Percentiles rank a stretch among this genome's conserved stretches.
phyloP scores from a whole-genome alignment of 345 rosid species.

The Camelina laxa region DNA sequence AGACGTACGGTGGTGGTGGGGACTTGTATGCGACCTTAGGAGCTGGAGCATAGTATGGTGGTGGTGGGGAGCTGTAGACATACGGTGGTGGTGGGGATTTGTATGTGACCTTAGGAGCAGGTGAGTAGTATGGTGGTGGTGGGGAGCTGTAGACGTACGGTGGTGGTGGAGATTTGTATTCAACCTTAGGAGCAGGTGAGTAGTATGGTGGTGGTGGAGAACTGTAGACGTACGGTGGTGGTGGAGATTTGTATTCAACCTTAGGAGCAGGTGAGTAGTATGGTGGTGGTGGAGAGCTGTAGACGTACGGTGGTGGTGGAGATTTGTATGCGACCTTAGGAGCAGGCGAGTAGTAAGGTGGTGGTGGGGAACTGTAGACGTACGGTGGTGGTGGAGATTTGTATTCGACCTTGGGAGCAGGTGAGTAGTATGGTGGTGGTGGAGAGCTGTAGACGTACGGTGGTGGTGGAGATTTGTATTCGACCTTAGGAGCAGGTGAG shows the following conservation, averaged over 20 bases:
- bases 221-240: neutral
- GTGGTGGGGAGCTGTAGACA: neutral
- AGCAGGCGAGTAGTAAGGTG: neutral
- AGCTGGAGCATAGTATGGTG: neutral
- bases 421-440: constrained; percentile 9
- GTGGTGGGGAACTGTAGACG: neutral
- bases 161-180: neutral
- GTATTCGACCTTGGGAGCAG: neutral
- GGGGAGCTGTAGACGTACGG: neutral
- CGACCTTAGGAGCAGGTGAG: neutral
- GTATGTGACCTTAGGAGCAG: neutral
- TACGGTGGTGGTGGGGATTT: neutral
- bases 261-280: neutral
- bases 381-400: neutral
- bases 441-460: neutral
- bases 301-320: neutral
- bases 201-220: no score
- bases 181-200: no score
- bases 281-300: neutral
- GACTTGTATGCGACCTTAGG: neutral
- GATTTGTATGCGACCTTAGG: neutral
- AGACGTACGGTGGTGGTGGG: no score
- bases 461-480: neutral
- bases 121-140: neutral
- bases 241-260: neutral